Evolutionary conservation across 1,284 basidiomycete genomes (phyloP), one percentile per base, ranked within the genome.

Genomic region (Coniferiporia sulphurascens): DNA sequence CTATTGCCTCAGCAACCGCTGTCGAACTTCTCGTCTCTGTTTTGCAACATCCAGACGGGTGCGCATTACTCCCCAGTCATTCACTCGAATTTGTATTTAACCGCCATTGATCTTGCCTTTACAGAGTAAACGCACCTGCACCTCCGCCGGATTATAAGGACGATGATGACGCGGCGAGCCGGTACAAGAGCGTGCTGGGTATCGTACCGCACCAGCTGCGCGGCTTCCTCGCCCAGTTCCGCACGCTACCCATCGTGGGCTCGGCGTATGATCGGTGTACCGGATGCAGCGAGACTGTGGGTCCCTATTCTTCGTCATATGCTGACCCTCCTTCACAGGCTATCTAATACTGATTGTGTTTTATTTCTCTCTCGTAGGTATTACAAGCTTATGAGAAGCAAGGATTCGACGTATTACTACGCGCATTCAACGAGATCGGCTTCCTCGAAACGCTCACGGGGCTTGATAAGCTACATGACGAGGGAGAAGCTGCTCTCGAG

Each of bases 171-270:
- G 48, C 44, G 70, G 70, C 50, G 68, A 71, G 48, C 68, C 75
- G 54, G 63, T 71, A 66, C 52, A 76, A 67, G 70, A 77, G 90
- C 70, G 76, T 91, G 0, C 81, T 98, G 0, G 95, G 95, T 0
- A 75, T 88, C 2, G 89, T 98, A 0, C 96, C 96, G 1, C 97
- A 99, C 71, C 96, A 98, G 70, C 77, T 99, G 4, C 85, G 97
- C 0, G 97, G 95, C 0, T 93, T 87, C 75, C 78, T 99, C 8
- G 84, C 86, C 4, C 87, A 91, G 62, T 99, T 97, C 79, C 80
- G 86, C 52, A 94, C 86, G 45, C 76, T 96, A 65, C 83, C 86
- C 35, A 86, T 99, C 56, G 85, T 88, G 0, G 96, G 95, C 0
- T 84, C 88, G 1, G 92, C 95, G 0, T 99, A 91, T 70, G 83